These are phyloP conservation scores for Umbelopsis isabellina DNA, from an alignment of 192 early-diverging fungal species.

Conservation along the genomic window DNA sequence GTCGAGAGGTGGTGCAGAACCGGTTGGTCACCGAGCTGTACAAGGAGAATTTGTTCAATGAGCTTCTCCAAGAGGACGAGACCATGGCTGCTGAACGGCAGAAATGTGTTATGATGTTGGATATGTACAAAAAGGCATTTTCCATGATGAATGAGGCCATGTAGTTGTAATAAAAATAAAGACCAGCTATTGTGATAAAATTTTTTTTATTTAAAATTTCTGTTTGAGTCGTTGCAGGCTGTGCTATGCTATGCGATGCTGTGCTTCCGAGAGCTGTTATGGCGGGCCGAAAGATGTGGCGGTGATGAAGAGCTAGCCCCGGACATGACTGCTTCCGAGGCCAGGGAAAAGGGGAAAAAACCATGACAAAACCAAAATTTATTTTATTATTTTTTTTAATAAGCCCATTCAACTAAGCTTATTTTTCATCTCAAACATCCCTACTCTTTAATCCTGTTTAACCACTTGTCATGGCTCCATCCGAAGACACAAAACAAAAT, in stretches of 20 bases:
- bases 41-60: constrained; percentile 66
- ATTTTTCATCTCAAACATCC: background rate
- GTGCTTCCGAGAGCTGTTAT: too few species aligned
- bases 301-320: too few species aligned
- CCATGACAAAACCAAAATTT: too few species aligned
- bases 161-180: constrained; percentile 26
- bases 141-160: constrained; percentile 63
- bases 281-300: too few species aligned
- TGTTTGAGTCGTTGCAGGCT: too few species aligned
- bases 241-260: too few species aligned
- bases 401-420: background rate
- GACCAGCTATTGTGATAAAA: background rate
- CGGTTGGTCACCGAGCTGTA: constrained; percentile 72
- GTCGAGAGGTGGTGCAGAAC: constrained; percentile 72
- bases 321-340: too few species aligned
- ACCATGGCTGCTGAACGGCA: constrained; percentile 67
- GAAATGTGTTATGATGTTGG: constrained; percentile 74
- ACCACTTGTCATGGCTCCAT: background rate
- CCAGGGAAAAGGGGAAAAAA: too few species aligned
- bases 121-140: constrained; percentile 77
- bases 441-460: constrained; percentile 1
- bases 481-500: background rate
- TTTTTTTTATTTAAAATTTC: too few species aligned
- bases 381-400: too few species aligned
- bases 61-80: constrained; percentile 72